Percentiles rank a stretch among this genome's conserved stretches.
Evolutionary conservation across 345 rosid species (phyloP).

Genomic region (Cochlearia excelsa): DNA sequence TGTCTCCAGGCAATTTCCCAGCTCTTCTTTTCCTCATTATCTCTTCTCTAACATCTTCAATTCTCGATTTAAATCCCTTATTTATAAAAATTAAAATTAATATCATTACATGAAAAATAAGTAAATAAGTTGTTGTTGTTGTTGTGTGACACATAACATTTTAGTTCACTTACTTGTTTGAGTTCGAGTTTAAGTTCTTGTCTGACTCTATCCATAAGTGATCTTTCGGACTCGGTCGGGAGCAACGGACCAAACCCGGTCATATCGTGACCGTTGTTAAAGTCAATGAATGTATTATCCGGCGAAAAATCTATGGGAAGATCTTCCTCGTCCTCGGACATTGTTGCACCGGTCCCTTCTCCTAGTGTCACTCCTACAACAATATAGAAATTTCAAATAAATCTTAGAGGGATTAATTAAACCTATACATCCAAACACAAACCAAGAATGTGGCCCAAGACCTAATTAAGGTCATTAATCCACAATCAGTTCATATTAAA

Average conservation of each 20-base stretch:
- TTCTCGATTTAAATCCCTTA: conserved; percentile 91
- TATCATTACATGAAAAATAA: neutral
- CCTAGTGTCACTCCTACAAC: conserved; percentile 61
- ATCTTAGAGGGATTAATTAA: neutral
- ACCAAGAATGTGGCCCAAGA: neutral
- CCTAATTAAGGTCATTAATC: too few relatives aligned
- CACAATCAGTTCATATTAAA: too few relatives aligned
- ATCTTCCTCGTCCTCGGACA: conserved; percentile 98
- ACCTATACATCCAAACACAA: neutral
- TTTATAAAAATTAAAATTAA: neutral
- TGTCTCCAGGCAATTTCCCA: conserved; percentile 95
- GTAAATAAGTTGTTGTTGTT: neutral
- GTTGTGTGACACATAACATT: neutral
- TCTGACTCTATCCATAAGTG: conserved; percentile 99
- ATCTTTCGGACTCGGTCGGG: conserved; percentile 94
- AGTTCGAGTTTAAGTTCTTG: conserved; percentile 92
- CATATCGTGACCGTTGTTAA: conserved; percentile 47
- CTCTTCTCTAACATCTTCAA: conserved; percentile 97
- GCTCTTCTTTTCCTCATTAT: conserved; percentile 93
- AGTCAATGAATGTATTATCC: conserved; percentile 60
- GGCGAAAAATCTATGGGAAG: conserved; percentile 73
- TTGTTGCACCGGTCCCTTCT: conserved; percentile 90
- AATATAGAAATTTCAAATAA: neutral
- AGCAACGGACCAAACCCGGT: conserved; percentile 92
- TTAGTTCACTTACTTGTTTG: conserved; percentile 56